phyloP scores from a whole-genome alignment of 257 asterid genomes.

The Echium plantagineum region DNA sequence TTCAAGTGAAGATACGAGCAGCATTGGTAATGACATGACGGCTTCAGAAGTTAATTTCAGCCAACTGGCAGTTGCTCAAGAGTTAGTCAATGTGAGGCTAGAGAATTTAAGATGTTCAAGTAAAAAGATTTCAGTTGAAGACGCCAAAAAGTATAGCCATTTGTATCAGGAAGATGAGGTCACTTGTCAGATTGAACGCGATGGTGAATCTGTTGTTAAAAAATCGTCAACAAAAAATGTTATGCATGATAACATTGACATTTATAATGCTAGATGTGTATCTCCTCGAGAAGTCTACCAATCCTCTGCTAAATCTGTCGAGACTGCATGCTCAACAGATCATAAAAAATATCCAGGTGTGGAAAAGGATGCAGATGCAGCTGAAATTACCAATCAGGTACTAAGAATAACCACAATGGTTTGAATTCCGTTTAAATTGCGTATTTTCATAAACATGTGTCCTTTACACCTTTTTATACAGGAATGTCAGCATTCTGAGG shows the following conservation, averaged over 20 bases:
- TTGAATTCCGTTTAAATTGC: not conserved
- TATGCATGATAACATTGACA: not conserved
- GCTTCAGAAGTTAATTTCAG: conserved; percentile 2
- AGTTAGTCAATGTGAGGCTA: not conserved
- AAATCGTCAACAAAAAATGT: not conserved
- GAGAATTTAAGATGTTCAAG: conserved; percentile 8
- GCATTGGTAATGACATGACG: not conserved
- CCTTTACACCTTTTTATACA: conserved; percentile 12
- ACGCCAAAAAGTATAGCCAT: conserved; percentile 3
- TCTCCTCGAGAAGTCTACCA: conserved; percentile 11
- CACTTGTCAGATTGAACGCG: not conserved
- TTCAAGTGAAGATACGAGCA: conserved; percentile 12
- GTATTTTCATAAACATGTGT: not conserved
- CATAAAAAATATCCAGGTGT: conserved; percentile 12
- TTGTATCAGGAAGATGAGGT: conserved; percentile 3
- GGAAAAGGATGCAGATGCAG: conserved; percentile 4
- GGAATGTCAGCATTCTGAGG: conserved; percentile 19
- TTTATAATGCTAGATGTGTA: conserved; percentile 11
- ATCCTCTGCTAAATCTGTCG: conserved; percentile 9
- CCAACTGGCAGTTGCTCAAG: not conserved
- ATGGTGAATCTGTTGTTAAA: conserved; percentile 5
- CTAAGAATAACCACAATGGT: conserved; percentile 6
- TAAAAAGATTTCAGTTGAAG: conserved; percentile 6
- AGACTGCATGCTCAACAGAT: conserved; percentile 4
- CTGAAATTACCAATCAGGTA: conserved; percentile 30